These are phyloP conservation scores for Juglanconis oblonga DNA, from an alignment of 2,329 filamentous ascomycete species.

Conservation along the genomic window DNA sequence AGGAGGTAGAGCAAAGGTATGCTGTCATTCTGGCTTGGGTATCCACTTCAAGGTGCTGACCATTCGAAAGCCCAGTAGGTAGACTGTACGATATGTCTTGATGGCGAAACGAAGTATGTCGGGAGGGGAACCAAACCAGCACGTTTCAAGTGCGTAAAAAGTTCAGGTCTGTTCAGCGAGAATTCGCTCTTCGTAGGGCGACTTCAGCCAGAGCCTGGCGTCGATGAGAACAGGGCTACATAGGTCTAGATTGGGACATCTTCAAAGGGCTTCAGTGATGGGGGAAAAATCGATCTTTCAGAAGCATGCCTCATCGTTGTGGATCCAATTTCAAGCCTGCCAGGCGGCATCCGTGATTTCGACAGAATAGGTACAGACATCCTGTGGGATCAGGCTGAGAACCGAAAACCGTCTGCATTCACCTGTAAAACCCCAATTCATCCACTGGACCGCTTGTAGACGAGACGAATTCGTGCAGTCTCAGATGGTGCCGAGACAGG, in stretches of 20 bases:
- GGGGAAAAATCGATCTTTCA: slow-evolving; percentile 5
- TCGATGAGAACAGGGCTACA: background rate
- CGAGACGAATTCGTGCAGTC: slow-evolving; percentile 3
- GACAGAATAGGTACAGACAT: background rate
- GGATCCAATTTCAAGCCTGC: background rate
- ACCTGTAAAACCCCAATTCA: background rate
- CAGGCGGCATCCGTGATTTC: background rate
- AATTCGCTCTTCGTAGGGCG: background rate
- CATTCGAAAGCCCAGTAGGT: background rate
- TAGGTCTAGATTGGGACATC: background rate
- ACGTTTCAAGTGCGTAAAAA: background rate
- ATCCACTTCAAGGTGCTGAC: background rate
- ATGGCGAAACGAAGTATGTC: background rate
- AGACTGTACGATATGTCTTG: background rate
- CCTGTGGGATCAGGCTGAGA: too few relatives aligned
- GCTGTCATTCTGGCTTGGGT: background rate
- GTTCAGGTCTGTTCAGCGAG: background rate
- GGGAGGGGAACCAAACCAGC: background rate
- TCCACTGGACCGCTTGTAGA: background rate
- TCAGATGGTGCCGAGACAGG: slow-evolving; percentile 11
- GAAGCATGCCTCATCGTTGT: slow-evolving; percentile 5
- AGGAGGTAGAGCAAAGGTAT: background rate
- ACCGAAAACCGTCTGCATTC: background rate
- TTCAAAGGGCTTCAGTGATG: background rate
- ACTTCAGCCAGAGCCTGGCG: background rate